Conservation (phyloP, 1,284 basidiomycete genomes). For the Mycena sp. region DNA sequence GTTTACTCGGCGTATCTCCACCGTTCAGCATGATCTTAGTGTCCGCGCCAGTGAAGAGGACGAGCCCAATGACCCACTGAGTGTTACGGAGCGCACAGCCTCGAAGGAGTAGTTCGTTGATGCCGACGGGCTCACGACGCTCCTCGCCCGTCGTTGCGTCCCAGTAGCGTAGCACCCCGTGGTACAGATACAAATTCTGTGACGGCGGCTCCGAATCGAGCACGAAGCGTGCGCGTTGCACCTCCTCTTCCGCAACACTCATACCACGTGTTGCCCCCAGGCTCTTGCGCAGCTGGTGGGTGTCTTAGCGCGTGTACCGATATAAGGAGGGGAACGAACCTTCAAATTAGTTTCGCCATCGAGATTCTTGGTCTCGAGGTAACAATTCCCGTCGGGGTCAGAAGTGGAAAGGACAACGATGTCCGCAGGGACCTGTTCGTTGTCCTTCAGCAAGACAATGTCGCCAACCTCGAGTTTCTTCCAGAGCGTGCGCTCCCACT, state of each 20-base stretch:
- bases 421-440: slow-evolving; percentile 93
- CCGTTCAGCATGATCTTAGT: slow-evolving; percentile 99
- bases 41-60: slow-evolving; percentile 94
- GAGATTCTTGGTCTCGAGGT: slow-evolving; percentile 94
- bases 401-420: slow-evolving; percentile 91
- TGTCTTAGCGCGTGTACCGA: neutral
- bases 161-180: slow-evolving; percentile 72
- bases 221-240: slow-evolving; percentile 87
- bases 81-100: slow-evolving; percentile 96
- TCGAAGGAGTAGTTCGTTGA: slow-evolving; percentile 93
- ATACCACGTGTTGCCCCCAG: slow-evolving; percentile 71
- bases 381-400: slow-evolving; percentile 86
- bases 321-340: slow-evolving; percentile 1
- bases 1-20: slow-evolving; percentile 91
- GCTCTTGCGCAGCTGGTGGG: slow-evolving; percentile 67
- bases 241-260: slow-evolving; percentile 71
- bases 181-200: slow-evolving; percentile 93
- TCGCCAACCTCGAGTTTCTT: slow-evolving; percentile 99
- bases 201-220: slow-evolving; percentile 95
- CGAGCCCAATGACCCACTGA: slow-evolving; percentile 93
- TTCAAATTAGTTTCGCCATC: slow-evolving; percentile 99
- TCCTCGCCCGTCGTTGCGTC: slow-evolving; percentile 63
- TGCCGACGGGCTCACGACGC: slow-evolving; percentile 75
- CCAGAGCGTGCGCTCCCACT: slow-evolving; percentile 97
- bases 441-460: slow-evolving; percentile 88